Conservation (phyloP, 176 grass and related monocot species). For the Aechmea fasciata region DNA sequence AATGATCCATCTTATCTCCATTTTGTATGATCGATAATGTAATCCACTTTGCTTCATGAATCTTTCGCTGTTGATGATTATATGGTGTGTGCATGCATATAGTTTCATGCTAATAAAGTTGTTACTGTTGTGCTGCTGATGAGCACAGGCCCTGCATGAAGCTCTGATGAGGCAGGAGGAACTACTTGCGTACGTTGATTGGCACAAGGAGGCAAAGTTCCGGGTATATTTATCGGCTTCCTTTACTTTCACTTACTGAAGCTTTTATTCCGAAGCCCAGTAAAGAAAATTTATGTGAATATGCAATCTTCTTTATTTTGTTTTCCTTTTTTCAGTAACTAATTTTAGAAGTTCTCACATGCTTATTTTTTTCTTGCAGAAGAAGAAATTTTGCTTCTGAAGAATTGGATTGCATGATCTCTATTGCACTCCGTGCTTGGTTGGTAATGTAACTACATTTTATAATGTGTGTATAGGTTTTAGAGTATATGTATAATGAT, state of each 20-base stretch:
- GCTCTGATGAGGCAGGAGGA: conserved; percentile 76
- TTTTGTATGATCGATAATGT: too few species aligned
- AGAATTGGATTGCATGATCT: background rate
- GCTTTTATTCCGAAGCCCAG: background rate
- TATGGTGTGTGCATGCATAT: too few species aligned
- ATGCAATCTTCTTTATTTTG: background rate
- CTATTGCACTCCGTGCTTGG: background rate
- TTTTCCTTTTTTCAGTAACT: background rate
- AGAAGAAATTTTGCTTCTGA: conserved; percentile 45
- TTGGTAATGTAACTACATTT: too few species aligned
- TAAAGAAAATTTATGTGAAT: background rate
- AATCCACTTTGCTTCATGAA: too few species aligned
- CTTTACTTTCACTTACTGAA: conserved; percentile 5
- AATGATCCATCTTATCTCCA: too few species aligned
- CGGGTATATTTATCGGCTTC: conserved; percentile 29
- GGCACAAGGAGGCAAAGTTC: conserved; percentile 36
- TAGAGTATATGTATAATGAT: too few species aligned
- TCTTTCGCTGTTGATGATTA: too few species aligned
- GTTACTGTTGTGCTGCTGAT: conserved; percentile 16
- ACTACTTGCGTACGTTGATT: conserved; percentile 69
- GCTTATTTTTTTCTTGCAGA: conserved; percentile 17
- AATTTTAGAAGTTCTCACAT: background rate
- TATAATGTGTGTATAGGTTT: too few species aligned
- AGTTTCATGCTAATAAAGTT: background rate
- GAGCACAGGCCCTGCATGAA: conserved; percentile 49